phyloP scores from a whole-genome alignment of 176 grass and related monocot species.

The Lolium multiflorum region DNA sequence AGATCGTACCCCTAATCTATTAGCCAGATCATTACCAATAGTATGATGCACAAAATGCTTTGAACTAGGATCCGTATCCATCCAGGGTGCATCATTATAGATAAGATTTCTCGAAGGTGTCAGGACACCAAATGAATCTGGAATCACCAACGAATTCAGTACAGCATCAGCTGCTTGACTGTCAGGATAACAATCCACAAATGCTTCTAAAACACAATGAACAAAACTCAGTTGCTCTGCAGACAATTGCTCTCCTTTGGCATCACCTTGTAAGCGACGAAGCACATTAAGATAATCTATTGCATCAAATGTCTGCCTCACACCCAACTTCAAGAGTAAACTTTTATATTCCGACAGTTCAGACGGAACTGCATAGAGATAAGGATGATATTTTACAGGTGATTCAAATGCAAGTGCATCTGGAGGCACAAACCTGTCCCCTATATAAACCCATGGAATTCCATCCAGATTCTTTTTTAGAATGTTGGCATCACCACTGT shows the following conservation, averaged over 20 bases:
- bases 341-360: conserved; percentile 85
- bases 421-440: conserved; percentile 77
- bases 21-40: conserved; percentile 90
- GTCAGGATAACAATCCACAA: conserved; percentile 74
- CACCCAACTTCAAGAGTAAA: conserved; percentile 79
- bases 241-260: conserved; percentile 81
- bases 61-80: conserved; percentile 62
- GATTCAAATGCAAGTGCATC: conserved; percentile 95
- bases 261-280: conserved; percentile 60
- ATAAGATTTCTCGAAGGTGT: conserved; percentile 78
- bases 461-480: conserved; percentile 77
- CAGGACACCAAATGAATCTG: conserved; percentile 79
- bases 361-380: conserved; percentile 95
- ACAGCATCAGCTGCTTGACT: conserved; percentile 66
- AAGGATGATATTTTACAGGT: conserved; percentile 94
- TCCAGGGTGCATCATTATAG: conserved; percentile 97
- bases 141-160: conserved; percentile 77
- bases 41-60: conserved; percentile 84
- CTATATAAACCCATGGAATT: conserved; percentile 84
- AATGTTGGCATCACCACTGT: conserved; percentile 49
- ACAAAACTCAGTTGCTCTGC: conserved; percentile 84
- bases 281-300: conserved; percentile 86
- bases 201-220: conserved; percentile 92
- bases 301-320: conserved; percentile 88
- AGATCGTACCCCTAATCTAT: conserved; percentile 82